Base-by-base conservation (phyloP, 2,329 filamentous ascomycete genomes). In the Alternaria sp. region DNA sequence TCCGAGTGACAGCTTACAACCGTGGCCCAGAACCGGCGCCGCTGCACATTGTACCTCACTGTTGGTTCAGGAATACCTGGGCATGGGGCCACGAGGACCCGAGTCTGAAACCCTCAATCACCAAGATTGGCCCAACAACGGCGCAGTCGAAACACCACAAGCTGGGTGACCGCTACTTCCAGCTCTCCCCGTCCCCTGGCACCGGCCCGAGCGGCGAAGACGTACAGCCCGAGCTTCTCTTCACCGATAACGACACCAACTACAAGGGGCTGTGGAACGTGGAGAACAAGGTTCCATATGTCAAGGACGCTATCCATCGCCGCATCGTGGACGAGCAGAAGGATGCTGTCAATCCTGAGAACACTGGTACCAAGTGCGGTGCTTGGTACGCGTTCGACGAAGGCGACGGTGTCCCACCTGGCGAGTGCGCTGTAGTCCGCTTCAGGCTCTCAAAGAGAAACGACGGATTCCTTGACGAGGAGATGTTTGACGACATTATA, bases 21-120 rank as follows among this genome's bases (percentile, higher is more conserved):
- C 89, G 96, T 72, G 95, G 96, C 15, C 92, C 93, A 7, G 93
- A 97, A 57, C 89, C 93, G 13, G 95, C 96, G 13, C 94, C 93
- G 21, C 84, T 98, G 58, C 96, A 98, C 80, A 97, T 98, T 74
- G 84, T 97, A 46, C 95, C 95, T 9, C 96, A 98, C 64, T 89
- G 97, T 56, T 97, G 94, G 93, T 98, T 97, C 84, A 89, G 95
- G 68, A 98, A 98, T 80, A 97, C 94, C 4, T 98, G 96, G 96
- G 88, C 91, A 43, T 98, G 95, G 95, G 95, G 94, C 21, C 88
- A 91, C 67, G 92, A 97, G 75, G 79, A 88, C 11, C 83, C 86
- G 28, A 88, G 91, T 54, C 89, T 90, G 78, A 97, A 96, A 81
- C 96, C 95, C 0, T 88, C 85, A n/a, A 91, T 97, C 65, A 84